phyloP scores from a whole-genome alignment of 2,329 filamentous ascomycete genomes.

The Phaeophleospora eucalypticola region DNA sequence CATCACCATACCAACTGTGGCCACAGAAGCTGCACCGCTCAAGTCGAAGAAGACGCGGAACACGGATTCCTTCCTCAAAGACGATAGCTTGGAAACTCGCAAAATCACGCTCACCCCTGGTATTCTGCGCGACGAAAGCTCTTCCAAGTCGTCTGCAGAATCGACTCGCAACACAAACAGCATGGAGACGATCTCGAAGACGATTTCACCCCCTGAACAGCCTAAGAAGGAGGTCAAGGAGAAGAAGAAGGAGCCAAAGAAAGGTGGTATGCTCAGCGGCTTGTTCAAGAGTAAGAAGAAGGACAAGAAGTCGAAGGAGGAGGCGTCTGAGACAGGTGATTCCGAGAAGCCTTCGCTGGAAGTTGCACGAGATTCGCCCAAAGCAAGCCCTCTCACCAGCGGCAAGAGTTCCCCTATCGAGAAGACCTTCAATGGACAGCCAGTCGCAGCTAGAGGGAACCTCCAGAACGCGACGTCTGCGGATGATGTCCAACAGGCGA shows the following conservation, averaged over 20 bases:
- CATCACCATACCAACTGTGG: slow-evolving; percentile 18
- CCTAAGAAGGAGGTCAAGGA: slow-evolving; percentile 70
- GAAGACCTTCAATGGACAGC: slow-evolving; percentile 10
- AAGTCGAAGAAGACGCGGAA: slow-evolving; percentile 82
- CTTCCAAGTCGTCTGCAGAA: slow-evolving; percentile 33
- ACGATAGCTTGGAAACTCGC: slow-evolving; percentile 89
- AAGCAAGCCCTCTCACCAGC: slow-evolving; percentile 20
- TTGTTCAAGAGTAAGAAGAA: slow-evolving; percentile 64
- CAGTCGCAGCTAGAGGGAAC: slow-evolving; percentile 14
- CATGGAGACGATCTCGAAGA: slow-evolving; percentile 72
- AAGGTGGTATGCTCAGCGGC: slow-evolving; percentile 67
- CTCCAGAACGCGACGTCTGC: slow-evolving; percentile 21
- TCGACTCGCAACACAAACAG: slow-evolving; percentile 55
- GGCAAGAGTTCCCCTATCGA: slow-evolving; percentile 23
- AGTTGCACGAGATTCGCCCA: slow-evolving; percentile 21
- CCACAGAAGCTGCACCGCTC: slow-evolving; percentile 35
- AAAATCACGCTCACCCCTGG: slow-evolving; percentile 97
- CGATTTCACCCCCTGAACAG: slow-evolving; percentile 57
- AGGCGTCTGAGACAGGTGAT: slow-evolving; percentile 20
- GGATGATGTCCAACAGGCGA: background rate
- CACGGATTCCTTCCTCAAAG: slow-evolving; percentile 95
- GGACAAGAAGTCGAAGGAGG: slow-evolving; percentile 57
- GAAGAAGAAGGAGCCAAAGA: slow-evolving; percentile 71
- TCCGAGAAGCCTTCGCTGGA: slow-evolving; percentile 32
- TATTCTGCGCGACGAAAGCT: slow-evolving; percentile 74